Conservation (phyloP, 768 basidiomycete species). For the Nevesoporus exiguus region DNA sequence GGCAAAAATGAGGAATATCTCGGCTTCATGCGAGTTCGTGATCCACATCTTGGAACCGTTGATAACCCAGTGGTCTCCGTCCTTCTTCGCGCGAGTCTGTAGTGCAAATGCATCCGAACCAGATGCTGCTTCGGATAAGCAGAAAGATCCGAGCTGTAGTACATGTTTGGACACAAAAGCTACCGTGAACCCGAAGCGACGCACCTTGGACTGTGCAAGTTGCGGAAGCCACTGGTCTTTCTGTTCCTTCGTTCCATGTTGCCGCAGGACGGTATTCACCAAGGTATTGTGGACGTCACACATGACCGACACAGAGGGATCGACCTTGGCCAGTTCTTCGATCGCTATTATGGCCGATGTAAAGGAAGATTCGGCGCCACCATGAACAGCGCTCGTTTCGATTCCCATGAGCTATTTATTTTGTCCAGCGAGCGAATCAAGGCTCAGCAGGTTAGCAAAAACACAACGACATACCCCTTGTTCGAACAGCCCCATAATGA, state of each 20-base stretch:
- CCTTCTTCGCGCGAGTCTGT: conserved; percentile 87
- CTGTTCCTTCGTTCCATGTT: conserved; percentile 80
- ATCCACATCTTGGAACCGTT: conserved; percentile 99
- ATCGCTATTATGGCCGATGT: conserved; percentile 94
- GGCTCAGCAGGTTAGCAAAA: not conserved
- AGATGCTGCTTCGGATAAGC: conserved; percentile 86
- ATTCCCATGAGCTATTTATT: conserved; percentile 87
- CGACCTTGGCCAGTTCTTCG: conserved; percentile 94
- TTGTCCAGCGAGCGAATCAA: not conserved
- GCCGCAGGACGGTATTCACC: conserved; percentile 90
- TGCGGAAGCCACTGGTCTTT: conserved; percentile 86
- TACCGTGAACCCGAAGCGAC: not conserved
- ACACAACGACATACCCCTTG: conserved; percentile 68
- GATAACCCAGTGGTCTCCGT: conserved; percentile 80
- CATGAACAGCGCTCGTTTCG: conserved; percentile 80
- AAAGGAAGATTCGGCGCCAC: conserved; percentile 89
- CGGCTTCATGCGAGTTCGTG: conserved; percentile 90
- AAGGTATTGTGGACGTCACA: conserved; percentile 99
- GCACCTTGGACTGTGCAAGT: conserved; percentile 73
- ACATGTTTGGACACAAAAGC: not conserved
- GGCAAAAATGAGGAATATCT: conserved; percentile 91
- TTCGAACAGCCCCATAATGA: conserved; percentile 89
- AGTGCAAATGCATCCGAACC: conserved; percentile 98
- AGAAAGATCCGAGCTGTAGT: conserved; percentile 88
- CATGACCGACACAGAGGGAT: conserved; percentile 93